Evolutionary conservation across 768 basidiomycete species (phyloP), one percentile per base, ranked within the genome.

Genomic region (Daedaleopsis nitida): DNA sequence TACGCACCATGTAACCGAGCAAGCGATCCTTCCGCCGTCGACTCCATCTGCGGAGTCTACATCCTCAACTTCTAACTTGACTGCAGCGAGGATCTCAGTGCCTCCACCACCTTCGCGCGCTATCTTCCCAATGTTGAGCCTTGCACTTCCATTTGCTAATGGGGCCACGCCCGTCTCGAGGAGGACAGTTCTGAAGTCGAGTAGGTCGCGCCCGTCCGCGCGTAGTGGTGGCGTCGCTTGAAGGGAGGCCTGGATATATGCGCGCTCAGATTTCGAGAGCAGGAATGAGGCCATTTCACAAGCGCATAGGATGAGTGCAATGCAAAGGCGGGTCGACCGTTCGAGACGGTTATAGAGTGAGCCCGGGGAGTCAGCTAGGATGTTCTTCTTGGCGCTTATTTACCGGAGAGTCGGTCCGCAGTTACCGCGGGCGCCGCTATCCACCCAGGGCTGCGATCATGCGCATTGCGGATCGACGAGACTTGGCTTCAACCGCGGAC

Each of bases 61-160:
- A 49, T 78, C 78, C 68, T 89, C 89, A 0, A 95, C 90, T 67
- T 95, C 93, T 0, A 94, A 80, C 67, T 92, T 91, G 1, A 84
- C 80, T 0, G 91, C 92, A 1, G 89, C 92, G 24, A 94, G 74
- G 4, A 94, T 79, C 65, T 94, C 91, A 0, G 94, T 94, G 0
- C 88, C 87, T 2, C 84, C 86, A 7, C 82, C 83, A 11, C 81
- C 82, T 47, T 82, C 80, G 48, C 77, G 77, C 24, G 80, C 75
- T 60, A 76, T 77, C 64, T 79, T 77, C 1, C 92, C 93, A n/a
- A 94, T 82, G 64, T 78, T 84, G 9, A 94, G 76, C 23, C 83
- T 82, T 6, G 91, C 91, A 63, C 92, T 94, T 7, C 94, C 94
- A 61, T 95, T 94, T 19, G 93, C 89, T 6, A 92, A 81, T 6